Evolutionary conservation across 1,284 basidiomycete genomes (phyloP).

Genomic region (Apiotrichum montevideense): DNA sequence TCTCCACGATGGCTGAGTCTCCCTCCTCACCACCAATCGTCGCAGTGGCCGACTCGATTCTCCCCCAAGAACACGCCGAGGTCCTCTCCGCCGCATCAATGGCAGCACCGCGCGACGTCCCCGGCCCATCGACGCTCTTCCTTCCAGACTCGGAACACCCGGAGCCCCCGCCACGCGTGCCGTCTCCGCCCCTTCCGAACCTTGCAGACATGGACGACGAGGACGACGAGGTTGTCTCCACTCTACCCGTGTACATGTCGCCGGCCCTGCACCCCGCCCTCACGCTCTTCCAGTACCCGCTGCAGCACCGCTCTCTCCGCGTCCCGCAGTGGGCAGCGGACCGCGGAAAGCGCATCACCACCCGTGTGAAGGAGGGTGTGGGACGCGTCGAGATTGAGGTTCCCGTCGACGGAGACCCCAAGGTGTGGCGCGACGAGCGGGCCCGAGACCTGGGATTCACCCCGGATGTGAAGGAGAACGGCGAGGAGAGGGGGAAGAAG

Average conservation of each 20-base stretch:
- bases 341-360: constrained; percentile 39
- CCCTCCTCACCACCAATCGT: neutral
- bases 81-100: constrained; percentile 1
- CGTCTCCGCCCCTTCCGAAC: neutral
- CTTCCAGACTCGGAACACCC: constrained; percentile 18
- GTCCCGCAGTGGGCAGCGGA: constrained; percentile 37
- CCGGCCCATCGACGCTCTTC: constrained; percentile 34
- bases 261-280: constrained; percentile 27
- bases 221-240: constrained; percentile 34
- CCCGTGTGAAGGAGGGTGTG: constrained; percentile 40
- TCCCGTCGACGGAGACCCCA: constrained; percentile 37
- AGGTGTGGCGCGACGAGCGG: constrained; percentile 44
- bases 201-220: constrained; percentile 21
- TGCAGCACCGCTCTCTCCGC: constrained; percentile 32
- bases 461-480: constrained; percentile 23
- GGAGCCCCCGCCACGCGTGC: neutral
- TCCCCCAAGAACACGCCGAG: constrained; percentile 16
- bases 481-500: constrained; percentile 16
- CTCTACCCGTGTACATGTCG: constrained; percentile 43
- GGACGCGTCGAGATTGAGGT: constrained; percentile 44
- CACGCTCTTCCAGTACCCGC: constrained; percentile 44
- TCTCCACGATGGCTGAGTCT: neutral
- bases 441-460: constrained; percentile 39
- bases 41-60: constrained; percentile 18
- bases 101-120: constrained; percentile 15